A percentile compares a stretch with the other conserved stretches of the same genome.
phyloP scores from a whole-genome alignment of 495 filamentous ascomycete genomes.

The Daldinia vernicosa region DNA sequence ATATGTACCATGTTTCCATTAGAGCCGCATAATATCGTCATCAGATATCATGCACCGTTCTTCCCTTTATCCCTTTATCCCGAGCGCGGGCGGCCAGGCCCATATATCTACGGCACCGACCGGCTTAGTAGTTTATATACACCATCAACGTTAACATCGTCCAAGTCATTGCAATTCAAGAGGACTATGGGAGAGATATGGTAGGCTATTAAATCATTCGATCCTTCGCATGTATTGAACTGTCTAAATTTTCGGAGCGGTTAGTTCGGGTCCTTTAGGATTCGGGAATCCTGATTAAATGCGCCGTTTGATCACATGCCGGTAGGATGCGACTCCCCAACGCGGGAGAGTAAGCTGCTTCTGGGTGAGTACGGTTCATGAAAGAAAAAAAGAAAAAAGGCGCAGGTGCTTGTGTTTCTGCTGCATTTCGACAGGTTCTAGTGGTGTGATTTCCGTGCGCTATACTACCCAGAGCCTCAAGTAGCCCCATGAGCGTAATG shows the following conservation, averaged over 20 bases:
- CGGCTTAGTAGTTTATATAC: constrained; percentile 12
- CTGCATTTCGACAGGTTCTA: not conserved
- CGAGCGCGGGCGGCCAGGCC: constrained; percentile 19
- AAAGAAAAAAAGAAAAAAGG: too few species aligned
- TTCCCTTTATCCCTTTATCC: constrained; percentile 12
- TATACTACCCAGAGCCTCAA: not conserved
- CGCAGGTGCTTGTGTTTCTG: not conserved
- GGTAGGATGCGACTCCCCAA: constrained; percentile 11
- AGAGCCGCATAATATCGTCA: constrained; percentile 24
- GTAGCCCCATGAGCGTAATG: not conserved
- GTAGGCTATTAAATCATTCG: constrained; percentile 1
- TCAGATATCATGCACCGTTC: constrained; percentile 16
- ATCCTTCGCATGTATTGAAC: constrained; percentile 1
- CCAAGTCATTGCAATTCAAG: constrained; percentile 1
- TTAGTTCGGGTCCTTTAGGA: constrained; percentile 13
- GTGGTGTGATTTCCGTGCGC: not conserved
- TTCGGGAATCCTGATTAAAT: constrained; percentile 14
- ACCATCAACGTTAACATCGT: constrained; percentile 3
- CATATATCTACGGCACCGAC: constrained; percentile 25
- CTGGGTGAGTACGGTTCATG: constrained; percentile 18
- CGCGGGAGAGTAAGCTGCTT: constrained; percentile 18
- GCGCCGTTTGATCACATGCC: constrained; percentile 2
- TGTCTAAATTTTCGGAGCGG: not conserved
- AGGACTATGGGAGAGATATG: not conserved
- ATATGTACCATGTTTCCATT: not conserved